A percentile compares a stretch with the other conserved stretches of the same genome.
Evolutionary conservation across 2,329 filamentous ascomycete genomes (phyloP).

Genomic region (Epichloe coenophiala): DNA sequence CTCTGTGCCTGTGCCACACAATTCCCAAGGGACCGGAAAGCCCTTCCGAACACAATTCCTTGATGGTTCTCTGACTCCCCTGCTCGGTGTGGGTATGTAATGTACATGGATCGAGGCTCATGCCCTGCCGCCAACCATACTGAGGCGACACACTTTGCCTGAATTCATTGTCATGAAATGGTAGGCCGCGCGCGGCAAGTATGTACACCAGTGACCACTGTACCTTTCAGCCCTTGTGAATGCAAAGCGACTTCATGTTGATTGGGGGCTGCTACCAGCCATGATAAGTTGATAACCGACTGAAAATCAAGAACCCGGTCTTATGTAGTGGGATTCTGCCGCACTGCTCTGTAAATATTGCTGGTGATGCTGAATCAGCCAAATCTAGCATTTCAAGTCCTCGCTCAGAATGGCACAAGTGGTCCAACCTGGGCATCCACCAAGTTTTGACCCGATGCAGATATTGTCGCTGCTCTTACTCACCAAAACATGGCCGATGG

Average conservation of each 20-base stretch:
- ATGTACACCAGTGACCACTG: too few species aligned
- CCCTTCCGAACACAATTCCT: slow-evolving; percentile 8
- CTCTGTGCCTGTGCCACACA: not conserved
- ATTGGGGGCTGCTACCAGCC: not conserved
- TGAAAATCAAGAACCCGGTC: not conserved
- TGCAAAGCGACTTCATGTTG: not conserved
- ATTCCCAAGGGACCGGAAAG: slow-evolving; percentile 9
- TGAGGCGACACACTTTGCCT: not conserved
- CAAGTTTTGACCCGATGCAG: too few species aligned
- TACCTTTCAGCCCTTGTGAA: slow-evolving; percentile 4
- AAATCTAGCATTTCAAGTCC: not conserved
- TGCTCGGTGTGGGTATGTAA: slow-evolving; percentile 1
- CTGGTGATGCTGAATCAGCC: not conserved
- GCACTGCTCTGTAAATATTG: not conserved
- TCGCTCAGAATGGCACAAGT: not conserved
- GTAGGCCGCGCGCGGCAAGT: slow-evolving; percentile 3
- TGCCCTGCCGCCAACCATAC: slow-evolving; percentile 4
- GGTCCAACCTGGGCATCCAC: too few species aligned
- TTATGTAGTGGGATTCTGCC: not conserved
- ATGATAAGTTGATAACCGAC: not conserved
- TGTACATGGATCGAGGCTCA: slow-evolving; percentile 1
- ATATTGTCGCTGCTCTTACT: not conserved
- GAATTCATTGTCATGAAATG: slow-evolving; percentile 1
- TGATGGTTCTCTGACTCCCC: slow-evolving; percentile 8
- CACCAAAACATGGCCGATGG: not conserved